phyloP scores from a whole-genome alignment of 2,329 filamentous ascomycete species.

The Cercospora sojina region DNA sequence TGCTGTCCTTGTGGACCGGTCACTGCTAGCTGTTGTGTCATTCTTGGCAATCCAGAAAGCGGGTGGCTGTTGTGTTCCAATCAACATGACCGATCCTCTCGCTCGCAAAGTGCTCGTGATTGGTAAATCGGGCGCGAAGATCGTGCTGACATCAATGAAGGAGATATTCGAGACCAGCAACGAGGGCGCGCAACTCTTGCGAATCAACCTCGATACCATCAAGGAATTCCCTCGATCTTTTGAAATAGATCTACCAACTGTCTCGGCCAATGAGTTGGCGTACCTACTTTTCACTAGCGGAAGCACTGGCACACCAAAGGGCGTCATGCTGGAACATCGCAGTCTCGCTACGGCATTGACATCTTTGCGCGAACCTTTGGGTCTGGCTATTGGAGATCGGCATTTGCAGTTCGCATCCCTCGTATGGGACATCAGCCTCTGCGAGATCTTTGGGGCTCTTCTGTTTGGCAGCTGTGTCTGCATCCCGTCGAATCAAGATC shows the following conservation, averaged over 20 bases:
- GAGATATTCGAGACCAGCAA: background rate
- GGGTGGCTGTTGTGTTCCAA: background rate
- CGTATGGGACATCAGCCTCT: background rate
- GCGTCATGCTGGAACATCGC: constrained; percentile 19
- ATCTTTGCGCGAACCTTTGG: background rate
- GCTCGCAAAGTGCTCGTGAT: background rate
- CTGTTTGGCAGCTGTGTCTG: constrained; percentile 15
- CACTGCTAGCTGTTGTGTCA: background rate
- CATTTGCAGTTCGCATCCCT: background rate
- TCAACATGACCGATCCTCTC: background rate
- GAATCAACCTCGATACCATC: background rate
- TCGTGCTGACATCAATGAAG: background rate
- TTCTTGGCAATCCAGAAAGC: background rate
- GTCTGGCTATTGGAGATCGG: background rate
- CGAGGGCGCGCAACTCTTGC: background rate
- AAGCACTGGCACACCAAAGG: constrained; percentile 44
- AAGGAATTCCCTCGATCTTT: background rate
- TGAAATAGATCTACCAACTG: background rate
- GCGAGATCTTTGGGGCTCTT: constrained; percentile 9
- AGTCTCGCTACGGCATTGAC: background rate
- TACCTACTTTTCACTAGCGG: constrained; percentile 44
- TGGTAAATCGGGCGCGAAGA: background rate
- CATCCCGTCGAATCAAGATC: background rate
- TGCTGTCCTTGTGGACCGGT: background rate
- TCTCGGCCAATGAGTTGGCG: background rate